Conservation (phyloP, 1,284 basidiomycete species). For the Vanrija sp. region DNA sequence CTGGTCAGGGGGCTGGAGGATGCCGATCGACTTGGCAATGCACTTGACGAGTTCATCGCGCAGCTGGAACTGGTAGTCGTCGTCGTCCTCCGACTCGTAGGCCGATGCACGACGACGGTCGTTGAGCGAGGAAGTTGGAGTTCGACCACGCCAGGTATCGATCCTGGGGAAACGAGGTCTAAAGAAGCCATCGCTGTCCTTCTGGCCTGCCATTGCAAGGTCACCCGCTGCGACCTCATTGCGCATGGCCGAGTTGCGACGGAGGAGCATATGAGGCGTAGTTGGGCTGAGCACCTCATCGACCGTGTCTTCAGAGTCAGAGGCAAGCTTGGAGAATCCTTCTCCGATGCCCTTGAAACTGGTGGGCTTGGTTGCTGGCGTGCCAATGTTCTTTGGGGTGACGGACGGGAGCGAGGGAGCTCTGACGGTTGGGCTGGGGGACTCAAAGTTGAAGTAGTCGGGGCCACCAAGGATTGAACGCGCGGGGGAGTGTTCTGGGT, state of each 20-base stretch:
- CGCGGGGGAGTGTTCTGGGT: background rate
- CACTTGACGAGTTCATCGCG: conserved; percentile 93
- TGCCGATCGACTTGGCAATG: conserved; percentile 94
- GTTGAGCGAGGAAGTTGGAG: background rate
- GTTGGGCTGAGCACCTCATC: background rate
- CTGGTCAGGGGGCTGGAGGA: conserved; percentile 69
- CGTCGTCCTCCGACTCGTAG: conserved; percentile 20
- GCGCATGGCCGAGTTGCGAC: conserved; percentile 35
- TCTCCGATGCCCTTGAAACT: conserved; percentile 2
- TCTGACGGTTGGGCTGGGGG: conserved; percentile 36
- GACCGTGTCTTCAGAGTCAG: background rate
- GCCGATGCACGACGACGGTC: background rate
- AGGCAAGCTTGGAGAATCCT: too few relatives aligned
- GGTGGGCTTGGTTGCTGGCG: conserved; percentile 17
- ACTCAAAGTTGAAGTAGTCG: conserved; percentile 49
- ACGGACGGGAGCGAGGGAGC: conserved; percentile 37
- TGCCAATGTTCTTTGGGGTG: conserved; percentile 26
- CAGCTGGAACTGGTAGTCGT: conserved; percentile 71
- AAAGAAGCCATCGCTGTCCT: too few relatives aligned
- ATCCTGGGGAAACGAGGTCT: conserved; percentile 39
- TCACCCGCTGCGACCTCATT: conserved; percentile 53
- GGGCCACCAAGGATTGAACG: background rate
- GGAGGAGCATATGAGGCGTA: conserved; percentile 23
- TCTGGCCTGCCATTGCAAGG: conserved; percentile 50
- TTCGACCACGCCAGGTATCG: conserved; percentile 31